These are phyloP conservation scores for Ilyonectria sp. DNA, from an alignment of 2,329 filamentous ascomycete genomes.

Conservation along the genomic window DNA sequence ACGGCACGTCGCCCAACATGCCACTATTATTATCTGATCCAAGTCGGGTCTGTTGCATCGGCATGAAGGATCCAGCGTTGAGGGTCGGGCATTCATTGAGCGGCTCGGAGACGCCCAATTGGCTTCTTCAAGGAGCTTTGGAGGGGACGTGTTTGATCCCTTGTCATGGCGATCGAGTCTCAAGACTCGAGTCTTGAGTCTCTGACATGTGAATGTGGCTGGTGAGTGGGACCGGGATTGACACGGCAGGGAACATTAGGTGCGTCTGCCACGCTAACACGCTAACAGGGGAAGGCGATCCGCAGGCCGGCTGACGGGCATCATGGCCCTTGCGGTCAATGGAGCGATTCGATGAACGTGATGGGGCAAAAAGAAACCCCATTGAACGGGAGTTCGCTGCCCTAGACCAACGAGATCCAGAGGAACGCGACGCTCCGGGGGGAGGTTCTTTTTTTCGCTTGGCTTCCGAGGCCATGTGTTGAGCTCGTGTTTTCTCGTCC, in stretches of 20 bases:
- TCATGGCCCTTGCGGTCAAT: constrained; percentile 10
- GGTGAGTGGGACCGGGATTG: constrained; percentile 35
- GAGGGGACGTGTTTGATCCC: constrained; percentile 29
- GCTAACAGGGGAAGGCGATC: constrained; percentile 15
- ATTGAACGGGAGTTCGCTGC: background rate
- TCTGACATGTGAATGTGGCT: constrained; percentile 54
- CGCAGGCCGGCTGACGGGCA: constrained; percentile 22
- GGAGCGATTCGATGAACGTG: constrained; percentile 5
- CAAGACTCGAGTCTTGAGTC: constrained; percentile 12
- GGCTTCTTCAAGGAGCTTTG: constrained; percentile 28
- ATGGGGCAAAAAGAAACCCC: constrained; percentile 3
- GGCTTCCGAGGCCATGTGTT: constrained; percentile 7
- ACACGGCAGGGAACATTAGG: constrained; percentile 33
- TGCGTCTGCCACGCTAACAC: constrained; percentile 25
- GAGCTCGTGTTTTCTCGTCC: constrained; percentile 16
- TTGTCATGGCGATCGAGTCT: constrained; percentile 28
- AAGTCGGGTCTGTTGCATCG: constrained; percentile 30
- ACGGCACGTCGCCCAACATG: constrained; percentile 35
- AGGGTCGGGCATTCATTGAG: constrained; percentile 17
- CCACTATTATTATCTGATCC: constrained; percentile 27
- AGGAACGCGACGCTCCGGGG: constrained; percentile 5
- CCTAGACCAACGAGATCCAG: background rate
- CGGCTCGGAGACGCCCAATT: constrained; percentile 18
- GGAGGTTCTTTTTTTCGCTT: background rate
- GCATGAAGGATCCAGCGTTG: constrained; percentile 23